Percentiles rank a stretch among this genome's conserved stretches.
Evolutionary conservation across 805 yeast genomes (phyloP).

Genomic region (Candida nemodendra): DNA sequence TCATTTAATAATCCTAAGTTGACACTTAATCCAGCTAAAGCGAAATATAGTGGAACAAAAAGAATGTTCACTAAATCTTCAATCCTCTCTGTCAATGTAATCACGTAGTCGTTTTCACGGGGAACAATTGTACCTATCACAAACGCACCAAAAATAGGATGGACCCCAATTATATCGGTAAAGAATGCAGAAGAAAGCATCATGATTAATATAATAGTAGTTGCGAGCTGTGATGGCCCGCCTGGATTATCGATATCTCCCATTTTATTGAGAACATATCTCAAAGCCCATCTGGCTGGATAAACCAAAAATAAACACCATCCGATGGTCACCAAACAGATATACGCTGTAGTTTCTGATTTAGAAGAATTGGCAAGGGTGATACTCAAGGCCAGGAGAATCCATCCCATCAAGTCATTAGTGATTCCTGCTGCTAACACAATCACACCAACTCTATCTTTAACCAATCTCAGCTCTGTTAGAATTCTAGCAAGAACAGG

Average conservation of each 20-base stretch:
- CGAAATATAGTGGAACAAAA: slow-evolving; percentile 75
- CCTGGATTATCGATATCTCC: slow-evolving; percentile 46
- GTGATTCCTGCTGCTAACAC: slow-evolving; percentile 84
- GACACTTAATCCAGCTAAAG: slow-evolving; percentile 72
- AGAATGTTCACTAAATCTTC: slow-evolving; percentile 75
- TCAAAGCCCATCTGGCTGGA: slow-evolving; percentile 54
- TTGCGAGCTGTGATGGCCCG: slow-evolving; percentile 64
- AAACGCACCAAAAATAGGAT: slow-evolving; percentile 84
- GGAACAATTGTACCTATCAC: slow-evolving; percentile 75
- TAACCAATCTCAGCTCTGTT: slow-evolving; percentile 67
- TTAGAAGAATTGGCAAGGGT: slow-evolving; percentile 72
- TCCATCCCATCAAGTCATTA: slow-evolving; percentile 82
- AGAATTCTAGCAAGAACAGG: slow-evolving; percentile 80
- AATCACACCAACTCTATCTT: slow-evolving; percentile 67
- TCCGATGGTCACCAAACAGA: slow-evolving; percentile 61
- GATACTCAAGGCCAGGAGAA: slow-evolving; percentile 69
- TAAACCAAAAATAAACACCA: slow-evolving; percentile 63
- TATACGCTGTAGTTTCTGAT: slow-evolving; percentile 68
- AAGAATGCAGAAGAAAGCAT: slow-evolving; percentile 70
- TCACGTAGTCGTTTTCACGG: slow-evolving; percentile 70
- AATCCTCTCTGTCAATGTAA: slow-evolving; percentile 66
- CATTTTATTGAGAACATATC: slow-evolving; percentile 41
- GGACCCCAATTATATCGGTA: slow-evolving; percentile 83
- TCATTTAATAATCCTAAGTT: slow-evolving; percentile 60
- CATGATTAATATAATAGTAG: slow-evolving; percentile 51